Evolutionary conservation across 805 yeast genomes (phyloP), one percentile per base, ranked within the genome.

Genomic region (Yarrowia yakushimensis): DNA sequence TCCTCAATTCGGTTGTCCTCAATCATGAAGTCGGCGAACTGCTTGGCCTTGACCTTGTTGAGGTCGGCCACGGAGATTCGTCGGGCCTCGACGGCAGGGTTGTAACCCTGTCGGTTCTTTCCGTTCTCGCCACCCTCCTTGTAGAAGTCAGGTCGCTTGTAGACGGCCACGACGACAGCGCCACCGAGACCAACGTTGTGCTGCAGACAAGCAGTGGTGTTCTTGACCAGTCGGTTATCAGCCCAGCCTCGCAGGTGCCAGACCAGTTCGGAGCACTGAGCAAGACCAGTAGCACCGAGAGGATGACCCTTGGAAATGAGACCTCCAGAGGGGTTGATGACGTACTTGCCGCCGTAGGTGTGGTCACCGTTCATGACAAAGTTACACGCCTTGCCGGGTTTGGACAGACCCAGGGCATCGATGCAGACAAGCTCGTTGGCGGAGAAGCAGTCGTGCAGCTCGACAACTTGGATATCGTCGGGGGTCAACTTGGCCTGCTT

Each of bases 201-300:
- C 65, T 68, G 70, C 18, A 68, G 62, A 36, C 66, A 63, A 33
- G 68, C 63, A 45, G 65, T 60, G 25, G 66, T 63, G 36, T 65
- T 60, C 33, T 66, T 65, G 27, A 68, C 69, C 12, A 65, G 33
- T 27, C 70, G 69, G 57, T 68, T 68, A 36, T 66, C 66, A 7
- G 70, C 69, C 69, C 69, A 66, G 17, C 69, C 69, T 59, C 70
- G 66, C 31, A 68, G 62, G 45, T 68, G 70, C 70, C 70, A 68
- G 23, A 65, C 67, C 6, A 68, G 65, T 43, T 68, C 70, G 9
- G 70, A 64, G 46, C 67, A 65, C 61, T 68, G 70, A 25, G 70
- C 70, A 15, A 68, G 46, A 11, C 70, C 70, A 20, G 70, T 68
- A 25, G 70, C 70, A 18, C 70, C 70, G n/a, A 68, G 60, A 17